phyloP scores from a whole-genome alignment of 352 stramenopile genomes.

The Globisporangium acanthophoron region DNA sequence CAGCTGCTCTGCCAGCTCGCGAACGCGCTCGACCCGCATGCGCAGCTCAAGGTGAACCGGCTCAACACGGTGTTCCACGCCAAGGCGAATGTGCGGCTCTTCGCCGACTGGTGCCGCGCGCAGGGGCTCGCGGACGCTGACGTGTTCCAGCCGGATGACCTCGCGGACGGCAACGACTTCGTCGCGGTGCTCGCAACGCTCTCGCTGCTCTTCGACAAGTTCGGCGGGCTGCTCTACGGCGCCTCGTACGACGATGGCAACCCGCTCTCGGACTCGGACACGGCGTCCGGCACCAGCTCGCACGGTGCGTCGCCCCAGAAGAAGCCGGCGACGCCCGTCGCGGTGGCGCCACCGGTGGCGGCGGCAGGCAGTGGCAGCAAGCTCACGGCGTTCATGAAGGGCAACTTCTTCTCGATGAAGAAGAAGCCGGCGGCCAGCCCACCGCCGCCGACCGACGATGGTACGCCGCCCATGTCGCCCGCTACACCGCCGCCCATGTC shows the following conservation, averaged over 20 bases:
- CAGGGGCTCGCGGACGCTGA: conserved; percentile 67
- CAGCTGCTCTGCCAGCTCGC: conserved; percentile 83
- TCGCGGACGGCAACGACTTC: conserved; percentile 67
- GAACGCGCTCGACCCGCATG: conserved; percentile 70
- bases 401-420: conserved; percentile 66
- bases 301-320: conserved; percentile 37
- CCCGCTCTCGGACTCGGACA: conserved; percentile 71
- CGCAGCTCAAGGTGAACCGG: conserved; percentile 82
- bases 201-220: conserved; percentile 83
- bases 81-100: conserved; percentile 80
- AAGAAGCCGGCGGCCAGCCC: conserved; percentile 34
- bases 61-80: conserved; percentile 88
- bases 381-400: conserved; percentile 77
- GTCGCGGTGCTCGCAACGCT: conserved; percentile 63
- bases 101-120: conserved; percentile 72
- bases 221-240: conserved; percentile 32
- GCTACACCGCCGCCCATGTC: conserved; percentile 51
- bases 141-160: conserved; percentile 75
- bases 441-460: conserved; percentile 28
- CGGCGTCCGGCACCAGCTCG: conserved; percentile 56
- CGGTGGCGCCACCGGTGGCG: conserved; percentile 38
- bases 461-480: conserved; percentile 48
- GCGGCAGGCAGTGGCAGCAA: conserved; percentile 53
- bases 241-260: conserved; percentile 32
- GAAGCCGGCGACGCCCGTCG: conserved; percentile 21